Base-by-base conservation (phyloP, 148 eudicot genomes). In the Chenopodium formosanum region DNA sequence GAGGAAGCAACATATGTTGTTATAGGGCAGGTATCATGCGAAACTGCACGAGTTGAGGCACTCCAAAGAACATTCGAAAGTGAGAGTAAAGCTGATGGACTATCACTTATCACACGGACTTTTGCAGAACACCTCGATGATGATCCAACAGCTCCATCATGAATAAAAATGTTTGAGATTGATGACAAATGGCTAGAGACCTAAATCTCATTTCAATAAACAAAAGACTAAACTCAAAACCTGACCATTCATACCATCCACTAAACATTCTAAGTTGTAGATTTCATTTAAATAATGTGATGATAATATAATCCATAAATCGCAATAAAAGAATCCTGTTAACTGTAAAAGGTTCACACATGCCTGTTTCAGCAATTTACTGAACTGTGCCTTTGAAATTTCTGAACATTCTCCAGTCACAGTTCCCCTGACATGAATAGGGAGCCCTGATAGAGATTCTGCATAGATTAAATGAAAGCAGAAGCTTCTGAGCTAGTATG, bases 131-230 rank as follows among this genome's bases (percentile, higher is more conserved):
- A 76, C 13, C 27, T 37, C 22, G 68, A 58, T 53, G 68, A 58
- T 76, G 78, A 76, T 9, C 78, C 78, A 34, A 76, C n/a, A 76
- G 78, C 78, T 56, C 67, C 78, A 58, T 76, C 48, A 32, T 56
- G 78, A 76, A 76, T n/a, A 76, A 56, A 56, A 34, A 76, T 34
- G 16, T 58, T 60, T 76, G 78, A 32, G 65, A 32, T 58, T 60
- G 78, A 76, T 34, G 78, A 76, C 47, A 76, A 32, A 76, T 76
- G 78, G n/a, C 78, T 75, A 52, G 64, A 32, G 66, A 75, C 78
- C 78, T 53, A 7, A 75, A 75, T 20, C 9, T 29, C 46, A 72
- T 22, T 7, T 72, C 31, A 46, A 10, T 23, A n/a, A 16, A 75
- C 23, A 19, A 12, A 74, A 29, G 78, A 27, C 78, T 50, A 48